Percentiles rank a stretch among this genome's conserved stretches.
These are phyloP conservation scores for Orbilia quercus DNA, from an alignment of 2,329 filamentous ascomycete genomes.

Conservation along the genomic window DNA sequence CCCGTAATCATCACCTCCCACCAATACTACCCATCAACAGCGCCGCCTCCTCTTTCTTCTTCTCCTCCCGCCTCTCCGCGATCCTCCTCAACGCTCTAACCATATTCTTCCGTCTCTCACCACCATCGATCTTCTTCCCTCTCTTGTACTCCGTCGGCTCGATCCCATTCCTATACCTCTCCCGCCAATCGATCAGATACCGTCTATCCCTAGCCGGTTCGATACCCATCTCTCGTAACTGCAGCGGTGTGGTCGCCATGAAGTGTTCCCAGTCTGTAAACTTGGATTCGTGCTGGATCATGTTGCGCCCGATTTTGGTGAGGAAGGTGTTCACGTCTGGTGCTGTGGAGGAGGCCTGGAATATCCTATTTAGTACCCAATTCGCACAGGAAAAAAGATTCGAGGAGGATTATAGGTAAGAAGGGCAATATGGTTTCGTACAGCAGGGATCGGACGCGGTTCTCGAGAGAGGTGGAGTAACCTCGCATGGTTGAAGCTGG, in stretches of 20 bases:
- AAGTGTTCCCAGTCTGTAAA: conserved; percentile 90
- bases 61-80: conserved; percentile 78
- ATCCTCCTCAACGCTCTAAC: conserved; percentile 86
- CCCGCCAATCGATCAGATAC: conserved; percentile 88
- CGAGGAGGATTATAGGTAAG: neutral
- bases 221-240: conserved; percentile 84
- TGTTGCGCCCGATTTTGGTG: conserved; percentile 86
- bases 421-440: conserved; percentile 12
- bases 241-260: conserved; percentile 80
- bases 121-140: conserved; percentile 93
- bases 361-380: conserved; percentile 25
- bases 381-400: conserved; percentile 1
- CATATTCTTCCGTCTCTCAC: conserved; percentile 88
- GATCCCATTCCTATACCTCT: conserved; percentile 76
- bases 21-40: conserved; percentile 20
- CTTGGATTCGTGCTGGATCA: conserved; percentile 84
- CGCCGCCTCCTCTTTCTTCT: conserved; percentile 61
- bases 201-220: conserved; percentile 83
- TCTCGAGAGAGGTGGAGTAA: conserved; percentile 49
- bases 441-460: conserved; percentile 39
- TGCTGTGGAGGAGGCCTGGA: conserved; percentile 64
- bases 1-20: conserved; percentile 10
- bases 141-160: conserved; percentile 79
- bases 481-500: conserved; percentile 47
- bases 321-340: conserved; percentile 88